Conservation (phyloP, 2,329 filamentous ascomycete genomes). For the Curvularia spicifera region DNA sequence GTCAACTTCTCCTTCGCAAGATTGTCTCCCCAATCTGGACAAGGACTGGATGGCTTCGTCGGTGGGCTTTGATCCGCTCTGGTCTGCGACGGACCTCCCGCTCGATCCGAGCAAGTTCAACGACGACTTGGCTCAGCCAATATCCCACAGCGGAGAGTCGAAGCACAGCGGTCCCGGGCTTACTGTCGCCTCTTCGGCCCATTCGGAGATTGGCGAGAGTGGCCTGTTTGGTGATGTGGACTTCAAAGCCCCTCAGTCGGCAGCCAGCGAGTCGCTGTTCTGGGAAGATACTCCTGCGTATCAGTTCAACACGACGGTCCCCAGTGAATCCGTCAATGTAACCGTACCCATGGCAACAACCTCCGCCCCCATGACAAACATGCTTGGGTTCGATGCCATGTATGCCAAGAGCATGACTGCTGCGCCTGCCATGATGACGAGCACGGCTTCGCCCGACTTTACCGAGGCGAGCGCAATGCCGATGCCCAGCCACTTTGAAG, state of each 20-base stretch:
- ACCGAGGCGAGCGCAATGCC: slow-evolving; percentile 40
- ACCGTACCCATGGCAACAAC: slow-evolving; percentile 37
- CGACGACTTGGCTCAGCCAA: slow-evolving; percentile 45
- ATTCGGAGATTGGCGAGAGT: slow-evolving; percentile 50
- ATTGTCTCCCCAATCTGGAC: slow-evolving; percentile 46
- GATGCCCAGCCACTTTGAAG: slow-evolving; percentile 42
- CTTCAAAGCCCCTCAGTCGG: slow-evolving; percentile 38
- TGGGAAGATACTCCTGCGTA: slow-evolving; percentile 49
- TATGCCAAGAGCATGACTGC: slow-evolving; percentile 37
- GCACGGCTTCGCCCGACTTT: slow-evolving; percentile 31
- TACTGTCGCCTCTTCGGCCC: slow-evolving; percentile 50
- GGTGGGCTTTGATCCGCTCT: slow-evolving; percentile 45
- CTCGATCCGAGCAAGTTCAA: slow-evolving; percentile 48
- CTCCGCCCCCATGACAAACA: slow-evolving; percentile 27
- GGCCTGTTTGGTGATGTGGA: slow-evolving; percentile 46
- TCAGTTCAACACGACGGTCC: slow-evolving; percentile 35
- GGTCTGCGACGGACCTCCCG: slow-evolving; percentile 51
- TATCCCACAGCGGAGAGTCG: slow-evolving; percentile 52
- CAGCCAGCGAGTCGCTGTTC: slow-evolving; percentile 43
- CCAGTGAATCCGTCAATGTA: slow-evolving; percentile 31
- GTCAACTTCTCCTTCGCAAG: slow-evolving; percentile 50
- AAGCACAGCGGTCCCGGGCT: slow-evolving; percentile 50
- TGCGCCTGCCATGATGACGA: slow-evolving; percentile 33
- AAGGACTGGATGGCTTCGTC: slow-evolving; percentile 46
- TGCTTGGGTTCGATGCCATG: slow-evolving; percentile 39